phyloP scores from a whole-genome alignment of 2,329 filamentous ascomycete genomes.

The Teratosphaeria pseudoeucalypti region DNA sequence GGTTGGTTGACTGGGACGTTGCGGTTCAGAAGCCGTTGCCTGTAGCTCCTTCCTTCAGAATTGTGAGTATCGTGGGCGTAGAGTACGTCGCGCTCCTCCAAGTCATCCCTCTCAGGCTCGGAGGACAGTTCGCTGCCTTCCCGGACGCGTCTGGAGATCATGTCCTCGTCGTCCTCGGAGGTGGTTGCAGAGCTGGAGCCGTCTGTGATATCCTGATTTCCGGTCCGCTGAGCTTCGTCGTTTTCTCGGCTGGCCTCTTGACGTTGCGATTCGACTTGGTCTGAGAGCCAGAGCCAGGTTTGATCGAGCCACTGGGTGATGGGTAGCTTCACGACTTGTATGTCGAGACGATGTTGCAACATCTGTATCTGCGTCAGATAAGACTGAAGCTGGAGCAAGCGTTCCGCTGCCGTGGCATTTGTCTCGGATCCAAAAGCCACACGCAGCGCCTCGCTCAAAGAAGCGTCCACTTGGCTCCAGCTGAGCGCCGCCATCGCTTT shows the following conservation, averaged over 20 bases:
- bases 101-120: neutral
- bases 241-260: neutral
- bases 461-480: conserved; percentile 8
- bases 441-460: neutral
- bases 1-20: neutral
- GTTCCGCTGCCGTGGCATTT: neutral
- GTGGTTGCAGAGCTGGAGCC: neutral
- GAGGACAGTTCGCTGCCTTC: neutral
- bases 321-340: neutral
- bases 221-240: neutral
- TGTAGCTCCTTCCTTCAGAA: neutral
- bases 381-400: neutral
- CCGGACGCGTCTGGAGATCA: neutral
- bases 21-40: neutral
- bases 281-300: neutral
- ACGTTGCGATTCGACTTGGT: neutral
- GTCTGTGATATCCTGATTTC: neutral
- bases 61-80: neutral
- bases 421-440: neutral
- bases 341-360: neutral
- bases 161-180: neutral
- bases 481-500: neutral
- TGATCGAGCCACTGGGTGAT: neutral
- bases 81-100: neutral
- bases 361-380: neutral